Conservation (phyloP, 164 flowering plant species). For the Umbilicus rupestris region DNA sequence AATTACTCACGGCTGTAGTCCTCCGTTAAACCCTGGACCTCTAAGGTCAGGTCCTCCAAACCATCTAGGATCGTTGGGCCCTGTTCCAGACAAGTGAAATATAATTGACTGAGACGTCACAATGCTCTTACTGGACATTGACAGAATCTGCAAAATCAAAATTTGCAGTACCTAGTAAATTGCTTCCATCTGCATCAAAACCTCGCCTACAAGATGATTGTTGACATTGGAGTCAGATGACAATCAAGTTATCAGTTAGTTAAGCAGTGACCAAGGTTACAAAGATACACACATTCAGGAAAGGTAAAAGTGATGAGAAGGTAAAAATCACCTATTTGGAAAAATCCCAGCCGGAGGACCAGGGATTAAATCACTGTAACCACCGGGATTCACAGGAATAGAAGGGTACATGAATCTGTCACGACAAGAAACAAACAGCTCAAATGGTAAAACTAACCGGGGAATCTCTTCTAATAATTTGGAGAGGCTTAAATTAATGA, state of each 20-base stretch:
- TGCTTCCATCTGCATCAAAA: conserved; percentile 38
- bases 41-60: conserved; percentile 26
- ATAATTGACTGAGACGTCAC: not conserved
- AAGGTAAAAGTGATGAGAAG: not conserved
- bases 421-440: conserved; percentile 7
- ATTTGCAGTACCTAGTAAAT: conserved; percentile 52
- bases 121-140: not conserved
- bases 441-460: too few species aligned
- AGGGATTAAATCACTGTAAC: conserved; percentile 51
- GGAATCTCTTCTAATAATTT: conserved; percentile 6
- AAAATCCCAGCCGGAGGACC: conserved; percentile 66
- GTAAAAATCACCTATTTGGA: conserved; percentile 42
- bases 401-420: conserved; percentile 41
- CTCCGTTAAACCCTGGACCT: conserved; percentile 32
- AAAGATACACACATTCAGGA: not conserved
- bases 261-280: not conserved
- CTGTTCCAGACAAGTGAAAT: conserved; percentile 26
- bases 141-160: not conserved
- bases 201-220: conserved; percentile 40
- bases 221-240: not conserved
- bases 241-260: not conserved
- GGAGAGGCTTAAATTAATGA: not conserved
- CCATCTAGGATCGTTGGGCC: conserved; percentile 72
- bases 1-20: conserved; percentile 24
- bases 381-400: conserved; percentile 38